phyloP scores from a whole-genome alignment of 495 filamentous ascomycete genomes.

The Xylaria bambusicola region DNA sequence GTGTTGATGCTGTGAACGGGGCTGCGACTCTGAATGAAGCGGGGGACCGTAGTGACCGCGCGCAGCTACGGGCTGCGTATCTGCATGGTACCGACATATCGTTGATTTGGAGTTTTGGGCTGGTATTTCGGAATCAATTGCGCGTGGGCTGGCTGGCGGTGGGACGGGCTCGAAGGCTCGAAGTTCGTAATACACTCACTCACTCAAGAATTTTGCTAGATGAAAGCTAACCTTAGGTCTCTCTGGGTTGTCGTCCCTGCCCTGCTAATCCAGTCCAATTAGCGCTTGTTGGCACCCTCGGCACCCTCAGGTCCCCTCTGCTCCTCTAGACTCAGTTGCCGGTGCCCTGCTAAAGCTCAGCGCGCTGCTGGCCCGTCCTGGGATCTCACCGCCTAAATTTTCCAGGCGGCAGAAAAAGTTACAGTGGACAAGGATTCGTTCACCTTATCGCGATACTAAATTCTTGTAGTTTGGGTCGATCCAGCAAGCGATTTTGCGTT shows the following conservation, averaged over 20 bases:
- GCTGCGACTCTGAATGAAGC: conserved; percentile 40
- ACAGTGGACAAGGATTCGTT: conserved; percentile 14
- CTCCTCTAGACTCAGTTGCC: conserved; percentile 12
- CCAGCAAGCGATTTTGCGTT: conserved; percentile 19
- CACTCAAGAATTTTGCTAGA: conserved; percentile 30
- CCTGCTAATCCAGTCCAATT: too few relatives aligned
- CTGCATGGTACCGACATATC: conserved; percentile 64
- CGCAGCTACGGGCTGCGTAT: conserved; percentile 60
- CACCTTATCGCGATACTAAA: conserved; percentile 19
- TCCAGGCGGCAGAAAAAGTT: conserved; percentile 35
- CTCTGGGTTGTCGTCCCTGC: conserved; percentile 5
- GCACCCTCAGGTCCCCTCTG: too few relatives aligned
- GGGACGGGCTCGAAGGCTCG: conserved; percentile 16
- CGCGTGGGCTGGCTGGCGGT: conserved; percentile 21
- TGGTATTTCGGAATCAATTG: conserved; percentile 20
- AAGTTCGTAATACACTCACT: conserved; percentile 22
- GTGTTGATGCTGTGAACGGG: conserved; percentile 39
- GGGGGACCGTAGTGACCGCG: conserved; percentile 53
- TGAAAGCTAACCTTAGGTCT: conserved; percentile 31
- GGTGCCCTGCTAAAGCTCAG: conserved; percentile 1
- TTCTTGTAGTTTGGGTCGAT: conserved; percentile 10
- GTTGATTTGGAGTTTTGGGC: conserved; percentile 20
- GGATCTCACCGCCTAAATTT: conserved; percentile 34
- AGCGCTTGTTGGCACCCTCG: too few relatives aligned
- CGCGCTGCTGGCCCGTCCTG: conserved; percentile 18